phyloP scores from a whole-genome alignment of 169 alveolate genomes.

The Amoebophrya sp. region DNA sequence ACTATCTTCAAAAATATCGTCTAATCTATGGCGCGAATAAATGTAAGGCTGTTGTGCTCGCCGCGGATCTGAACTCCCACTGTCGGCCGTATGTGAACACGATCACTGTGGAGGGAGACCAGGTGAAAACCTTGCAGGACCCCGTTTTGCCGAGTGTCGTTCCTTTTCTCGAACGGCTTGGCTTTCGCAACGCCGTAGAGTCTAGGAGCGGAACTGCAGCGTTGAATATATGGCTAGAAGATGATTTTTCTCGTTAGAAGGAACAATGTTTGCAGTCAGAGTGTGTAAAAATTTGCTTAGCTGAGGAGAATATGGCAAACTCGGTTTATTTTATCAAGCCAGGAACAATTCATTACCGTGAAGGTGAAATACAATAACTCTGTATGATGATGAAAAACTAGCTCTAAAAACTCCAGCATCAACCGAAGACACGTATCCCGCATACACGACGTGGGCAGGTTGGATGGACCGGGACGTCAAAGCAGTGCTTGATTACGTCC shows the following conservation, averaged over 20 bases:
- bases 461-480: neutral
- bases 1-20: no score
- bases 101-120: neutral
- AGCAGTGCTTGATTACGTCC: slow-evolving; percentile 8
- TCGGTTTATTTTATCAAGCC: no score
- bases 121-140: neutral
- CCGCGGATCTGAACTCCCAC: slow-evolving; percentile 7
- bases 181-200: neutral
- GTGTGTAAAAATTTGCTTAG: no score
- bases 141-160: neutral
- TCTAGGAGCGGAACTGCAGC: neutral
- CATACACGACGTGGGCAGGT: neutral
- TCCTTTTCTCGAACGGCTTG: neutral
- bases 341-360: no score
- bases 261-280: no score
- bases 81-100: neutral
- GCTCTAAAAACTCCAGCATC: no score
- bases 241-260: no score
- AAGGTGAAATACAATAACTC: no score
- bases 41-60: neutral
- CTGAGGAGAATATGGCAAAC: no score
- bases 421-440: slow-evolving; percentile 15
- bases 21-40: no score
- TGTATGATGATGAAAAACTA: no score
- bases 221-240: no score